phyloP scores from a whole-genome alignment of 371 early-diverging fungal genomes.

The Nematocida minor region DNA sequence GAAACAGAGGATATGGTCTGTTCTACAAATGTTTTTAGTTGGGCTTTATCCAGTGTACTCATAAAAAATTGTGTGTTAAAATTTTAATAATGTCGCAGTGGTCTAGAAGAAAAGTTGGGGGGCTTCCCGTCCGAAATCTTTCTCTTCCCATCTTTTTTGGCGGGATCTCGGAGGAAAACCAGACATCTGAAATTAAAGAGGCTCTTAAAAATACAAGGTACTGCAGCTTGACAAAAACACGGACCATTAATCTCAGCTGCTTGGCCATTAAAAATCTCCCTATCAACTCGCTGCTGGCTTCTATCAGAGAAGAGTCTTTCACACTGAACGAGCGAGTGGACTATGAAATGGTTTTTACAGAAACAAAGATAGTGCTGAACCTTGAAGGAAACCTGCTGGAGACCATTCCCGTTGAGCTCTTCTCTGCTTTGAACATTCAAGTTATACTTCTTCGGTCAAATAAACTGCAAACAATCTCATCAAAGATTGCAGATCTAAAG shows the following conservation, averaged over 20 bases:
- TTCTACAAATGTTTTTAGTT: background rate
- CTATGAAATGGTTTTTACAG: background rate
- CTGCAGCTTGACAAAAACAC: background rate
- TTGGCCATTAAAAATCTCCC: conserved; percentile 35
- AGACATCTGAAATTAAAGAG: background rate
- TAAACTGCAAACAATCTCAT: background rate
- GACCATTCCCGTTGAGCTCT: conserved; percentile 16
- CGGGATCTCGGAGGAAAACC: conserved; percentile 29
- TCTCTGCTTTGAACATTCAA: background rate
- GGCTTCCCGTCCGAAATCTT: conserved; percentile 4
- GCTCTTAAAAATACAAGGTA: background rate
- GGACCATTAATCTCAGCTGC: conserved; percentile 37
- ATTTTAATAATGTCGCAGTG: conserved; percentile 48
- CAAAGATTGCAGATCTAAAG: background rate
- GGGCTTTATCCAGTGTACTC: background rate
- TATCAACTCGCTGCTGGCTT: background rate
- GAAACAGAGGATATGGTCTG: background rate
- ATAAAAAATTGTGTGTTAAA: background rate
- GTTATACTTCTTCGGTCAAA: conserved; percentile 37
- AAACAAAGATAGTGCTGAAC: conserved; percentile 18
- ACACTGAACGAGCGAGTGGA: background rate
- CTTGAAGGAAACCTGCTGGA: conserved; percentile 40
- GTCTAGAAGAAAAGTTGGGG: conserved; percentile 26
- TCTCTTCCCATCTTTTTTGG: conserved; percentile 47
- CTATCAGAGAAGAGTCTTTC: background rate